These are phyloP conservation scores for Eucalyptus lansdowneana DNA, from an alignment of 345 rosid species.

Conservation along the genomic window DNA sequence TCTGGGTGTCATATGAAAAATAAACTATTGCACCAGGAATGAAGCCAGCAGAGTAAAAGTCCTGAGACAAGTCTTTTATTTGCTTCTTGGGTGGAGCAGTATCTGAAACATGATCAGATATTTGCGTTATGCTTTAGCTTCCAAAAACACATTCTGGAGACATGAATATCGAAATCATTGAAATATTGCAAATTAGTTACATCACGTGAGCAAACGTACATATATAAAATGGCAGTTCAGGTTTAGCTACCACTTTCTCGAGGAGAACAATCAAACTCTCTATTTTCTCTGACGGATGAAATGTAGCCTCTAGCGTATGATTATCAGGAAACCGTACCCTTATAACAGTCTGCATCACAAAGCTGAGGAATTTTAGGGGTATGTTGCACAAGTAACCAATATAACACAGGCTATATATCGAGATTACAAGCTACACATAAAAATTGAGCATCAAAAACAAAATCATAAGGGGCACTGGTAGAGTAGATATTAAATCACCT, in stretches of 20 bases:
- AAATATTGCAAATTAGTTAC: neutral
- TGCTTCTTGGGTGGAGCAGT: conserved; percentile 89
- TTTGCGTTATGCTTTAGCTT: neutral
- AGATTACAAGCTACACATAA: neutral
- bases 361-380: neutral
- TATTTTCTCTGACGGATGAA: conserved; percentile 76
- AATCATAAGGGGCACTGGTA: neutral
- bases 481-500: conserved; percentile 19
- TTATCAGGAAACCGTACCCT: conserved; percentile 88
- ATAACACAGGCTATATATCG: neutral
- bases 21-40: conserved; percentile 92
- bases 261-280: conserved; percentile 73
- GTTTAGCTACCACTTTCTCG: conserved; percentile 37
- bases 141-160: neutral
- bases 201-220: conserved; percentile 32
- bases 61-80: conserved; percentile 63
- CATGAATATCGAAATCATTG: neutral
- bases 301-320: conserved; percentile 64
- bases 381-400: neutral
- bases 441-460: neutral
- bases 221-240: conserved; percentile 59
- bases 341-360: conserved; percentile 33
- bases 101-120: conserved; percentile 26
- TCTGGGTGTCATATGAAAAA: conserved; percentile 53
- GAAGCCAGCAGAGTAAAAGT: conserved; percentile 75